Percentiles rank a stretch among this genome's conserved stretches.
These are phyloP conservation scores for Trifolium repens DNA, from an alignment of 306 rosid genomes.

Conservation along the genomic window DNA sequence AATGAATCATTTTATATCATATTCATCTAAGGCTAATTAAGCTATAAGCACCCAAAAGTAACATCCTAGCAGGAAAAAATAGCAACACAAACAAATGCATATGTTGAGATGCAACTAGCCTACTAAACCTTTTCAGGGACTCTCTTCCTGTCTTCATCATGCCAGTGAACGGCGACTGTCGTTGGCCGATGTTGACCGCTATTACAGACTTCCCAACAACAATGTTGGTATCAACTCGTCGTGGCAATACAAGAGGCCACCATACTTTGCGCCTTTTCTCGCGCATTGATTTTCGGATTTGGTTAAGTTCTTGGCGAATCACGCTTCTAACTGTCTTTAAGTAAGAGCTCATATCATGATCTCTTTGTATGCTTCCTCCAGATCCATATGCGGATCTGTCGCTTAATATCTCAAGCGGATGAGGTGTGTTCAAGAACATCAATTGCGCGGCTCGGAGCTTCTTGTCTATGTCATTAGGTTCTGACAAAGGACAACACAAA, in stretches of 20 bases:
- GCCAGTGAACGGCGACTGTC: conserved; percentile 66
- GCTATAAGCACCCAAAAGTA: conserved; percentile 61
- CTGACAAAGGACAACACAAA: conserved; percentile 54
- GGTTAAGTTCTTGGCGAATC: conserved; percentile 75
- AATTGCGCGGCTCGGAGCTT: conserved; percentile 69
- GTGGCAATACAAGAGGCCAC: conserved; percentile 69
- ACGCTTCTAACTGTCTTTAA: conserved; percentile 65
- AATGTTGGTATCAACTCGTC: conserved; percentile 46
- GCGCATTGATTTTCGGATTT: conserved; percentile 62
- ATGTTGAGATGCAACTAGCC: conserved; percentile 79
- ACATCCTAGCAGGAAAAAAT: conserved; percentile 64
- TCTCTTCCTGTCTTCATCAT: conserved; percentile 65
- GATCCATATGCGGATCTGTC: conserved; percentile 89
- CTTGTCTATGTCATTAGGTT: conserved; percentile 56
- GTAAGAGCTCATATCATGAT: conserved; percentile 92
- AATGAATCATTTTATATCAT: conserved; percentile 33
- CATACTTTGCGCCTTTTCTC: conserved; percentile 70
- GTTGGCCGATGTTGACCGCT: conserved; percentile 49
- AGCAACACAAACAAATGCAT: conserved; percentile 81
- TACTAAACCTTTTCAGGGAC: conserved; percentile 69
- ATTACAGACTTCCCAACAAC: conserved; percentile 56
- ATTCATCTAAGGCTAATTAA: conserved; percentile 47
- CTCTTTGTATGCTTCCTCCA: conserved; percentile 81
- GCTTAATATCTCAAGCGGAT: conserved; percentile 88
- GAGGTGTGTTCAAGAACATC: conserved; percentile 86